Evolutionary conservation across 1,284 basidiomycete genomes (phyloP).

Genomic region (Microstroma glucosiphilum): DNA sequence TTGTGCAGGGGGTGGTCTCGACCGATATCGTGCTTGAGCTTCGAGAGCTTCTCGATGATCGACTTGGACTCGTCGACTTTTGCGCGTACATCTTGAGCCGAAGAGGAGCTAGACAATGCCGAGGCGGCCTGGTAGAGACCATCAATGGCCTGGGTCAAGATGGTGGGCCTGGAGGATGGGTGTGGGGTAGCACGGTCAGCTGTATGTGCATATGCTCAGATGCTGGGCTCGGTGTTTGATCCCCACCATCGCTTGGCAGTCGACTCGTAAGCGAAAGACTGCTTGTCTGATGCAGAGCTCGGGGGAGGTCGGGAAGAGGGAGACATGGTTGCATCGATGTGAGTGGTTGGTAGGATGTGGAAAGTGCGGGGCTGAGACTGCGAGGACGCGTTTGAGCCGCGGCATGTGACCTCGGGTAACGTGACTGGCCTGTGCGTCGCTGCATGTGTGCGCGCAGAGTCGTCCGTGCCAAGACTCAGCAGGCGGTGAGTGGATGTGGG

Average conservation of each 20-base stretch:
- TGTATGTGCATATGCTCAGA: neutral
- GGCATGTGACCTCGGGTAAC: too few species aligned
- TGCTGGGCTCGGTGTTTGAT: slow-evolving; percentile 53
- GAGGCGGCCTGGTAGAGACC: slow-evolving; percentile 58
- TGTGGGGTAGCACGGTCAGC: neutral
- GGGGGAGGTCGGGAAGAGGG: neutral
- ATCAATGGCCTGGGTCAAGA: slow-evolving; percentile 73
- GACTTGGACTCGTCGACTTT: slow-evolving; percentile 64
- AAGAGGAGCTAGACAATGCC: slow-evolving; percentile 34
- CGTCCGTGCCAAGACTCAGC: too few species aligned
- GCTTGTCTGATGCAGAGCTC: slow-evolving; percentile 7
- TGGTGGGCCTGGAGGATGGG: slow-evolving; percentile 54
- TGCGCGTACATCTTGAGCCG: slow-evolving; percentile 34
- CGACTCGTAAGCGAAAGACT: slow-evolving; percentile 58
- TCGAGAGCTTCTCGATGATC: slow-evolving; percentile 72
- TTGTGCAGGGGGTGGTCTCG: slow-evolving; percentile 67
- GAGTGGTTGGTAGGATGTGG: neutral
- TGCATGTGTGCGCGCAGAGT: too few species aligned
- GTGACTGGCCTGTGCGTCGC: too few species aligned
- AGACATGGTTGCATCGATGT: neutral
- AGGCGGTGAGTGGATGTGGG: too few species aligned
- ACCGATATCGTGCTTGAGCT: slow-evolving; percentile 83
- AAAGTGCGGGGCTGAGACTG: too few species aligned
- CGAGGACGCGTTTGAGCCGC: neutral
- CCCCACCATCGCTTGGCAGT: slow-evolving; percentile 64